Evolutionary conservation across 176 grass and related monocot species (phyloP).

Genomic region (Aegilops speltoides): DNA sequence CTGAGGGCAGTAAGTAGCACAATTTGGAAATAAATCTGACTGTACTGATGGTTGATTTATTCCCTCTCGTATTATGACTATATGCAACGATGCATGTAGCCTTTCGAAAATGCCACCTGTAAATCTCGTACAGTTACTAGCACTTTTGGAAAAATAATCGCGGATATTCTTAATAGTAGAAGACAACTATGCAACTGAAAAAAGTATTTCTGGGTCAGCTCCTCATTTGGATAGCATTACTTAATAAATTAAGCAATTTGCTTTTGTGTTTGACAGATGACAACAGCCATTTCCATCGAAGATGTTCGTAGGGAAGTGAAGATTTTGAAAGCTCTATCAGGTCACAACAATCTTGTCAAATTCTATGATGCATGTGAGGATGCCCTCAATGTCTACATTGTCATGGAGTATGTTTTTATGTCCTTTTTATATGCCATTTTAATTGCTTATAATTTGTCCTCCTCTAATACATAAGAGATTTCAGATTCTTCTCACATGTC

Average conservation of each 20-base stretch:
- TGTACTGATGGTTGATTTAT: background rate
- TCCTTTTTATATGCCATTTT: slow-evolving; percentile 26
- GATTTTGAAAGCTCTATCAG: slow-evolving; percentile 97
- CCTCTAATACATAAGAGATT: slow-evolving; percentile 2
- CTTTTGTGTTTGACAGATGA: slow-evolving; percentile 74
- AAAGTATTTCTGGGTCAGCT: background rate
- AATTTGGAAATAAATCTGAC: background rate
- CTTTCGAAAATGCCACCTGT: slow-evolving; percentile 14
- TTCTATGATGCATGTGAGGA: slow-evolving; percentile 99
- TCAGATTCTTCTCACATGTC: background rate
- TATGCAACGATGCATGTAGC: background rate
- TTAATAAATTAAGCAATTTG: slow-evolving; percentile 8
- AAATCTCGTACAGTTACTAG: background rate
- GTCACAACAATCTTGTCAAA: slow-evolving; percentile 94
- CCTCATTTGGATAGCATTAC: background rate
- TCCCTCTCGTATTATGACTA: background rate
- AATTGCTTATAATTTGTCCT: slow-evolving; percentile 5
- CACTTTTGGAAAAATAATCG: background rate
- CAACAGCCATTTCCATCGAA: slow-evolving; percentile 97
- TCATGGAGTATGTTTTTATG: slow-evolving; percentile 96
- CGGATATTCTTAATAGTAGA: background rate
- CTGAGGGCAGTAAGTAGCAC: background rate
- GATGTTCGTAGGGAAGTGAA: slow-evolving; percentile 98
- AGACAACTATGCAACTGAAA: background rate
- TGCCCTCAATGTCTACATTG: slow-evolving; percentile 99